phyloP scores from a whole-genome alignment of 768 basidiomycete species.

The Mycena vulgaris region DNA sequence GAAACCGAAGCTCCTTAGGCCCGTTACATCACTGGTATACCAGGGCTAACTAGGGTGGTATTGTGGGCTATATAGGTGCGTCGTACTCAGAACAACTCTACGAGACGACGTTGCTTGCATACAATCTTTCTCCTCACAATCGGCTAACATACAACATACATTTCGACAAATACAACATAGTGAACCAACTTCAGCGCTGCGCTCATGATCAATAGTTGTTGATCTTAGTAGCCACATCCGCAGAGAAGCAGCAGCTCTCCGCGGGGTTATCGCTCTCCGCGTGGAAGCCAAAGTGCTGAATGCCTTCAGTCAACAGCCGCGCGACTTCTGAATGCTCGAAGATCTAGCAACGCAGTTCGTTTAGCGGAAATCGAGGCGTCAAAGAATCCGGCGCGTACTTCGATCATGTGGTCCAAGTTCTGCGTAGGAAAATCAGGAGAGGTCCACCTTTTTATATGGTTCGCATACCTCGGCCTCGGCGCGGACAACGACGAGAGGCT shows the following conservation, averaged over 20 bases:
- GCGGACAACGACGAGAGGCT: conserved; percentile 31
- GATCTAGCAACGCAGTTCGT: conserved; percentile 17
- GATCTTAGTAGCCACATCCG: conserved; percentile 27
- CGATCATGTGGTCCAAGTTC: conserved; percentile 29
- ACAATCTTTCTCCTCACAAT: too few species aligned
- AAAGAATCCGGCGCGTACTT: conserved; percentile 9
- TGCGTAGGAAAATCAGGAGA: conserved; percentile 11
- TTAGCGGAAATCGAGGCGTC: conserved; percentile 3
- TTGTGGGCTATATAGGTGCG: not conserved
- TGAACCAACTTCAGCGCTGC: too few species aligned
- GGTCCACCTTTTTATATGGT: not conserved
- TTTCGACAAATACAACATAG: too few species aligned
- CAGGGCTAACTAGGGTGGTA: too few species aligned
- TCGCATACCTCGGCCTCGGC: conserved; percentile 20
- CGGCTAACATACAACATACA: too few species aligned
- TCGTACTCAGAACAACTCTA: too few species aligned
- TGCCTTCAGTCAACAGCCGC: not conserved
- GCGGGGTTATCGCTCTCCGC: conserved; percentile 13
- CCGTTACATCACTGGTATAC: too few species aligned
- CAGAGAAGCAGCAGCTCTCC: conserved; percentile 16
- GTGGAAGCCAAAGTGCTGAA: conserved; percentile 25
- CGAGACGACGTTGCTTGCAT: too few species aligned
- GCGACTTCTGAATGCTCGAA: conserved; percentile 29
- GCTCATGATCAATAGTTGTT: conserved; percentile 15
- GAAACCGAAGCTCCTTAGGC: too few species aligned